phyloP scores from a whole-genome alignment of 2,329 filamentous ascomycete species.

The Aspergillus candidus region DNA sequence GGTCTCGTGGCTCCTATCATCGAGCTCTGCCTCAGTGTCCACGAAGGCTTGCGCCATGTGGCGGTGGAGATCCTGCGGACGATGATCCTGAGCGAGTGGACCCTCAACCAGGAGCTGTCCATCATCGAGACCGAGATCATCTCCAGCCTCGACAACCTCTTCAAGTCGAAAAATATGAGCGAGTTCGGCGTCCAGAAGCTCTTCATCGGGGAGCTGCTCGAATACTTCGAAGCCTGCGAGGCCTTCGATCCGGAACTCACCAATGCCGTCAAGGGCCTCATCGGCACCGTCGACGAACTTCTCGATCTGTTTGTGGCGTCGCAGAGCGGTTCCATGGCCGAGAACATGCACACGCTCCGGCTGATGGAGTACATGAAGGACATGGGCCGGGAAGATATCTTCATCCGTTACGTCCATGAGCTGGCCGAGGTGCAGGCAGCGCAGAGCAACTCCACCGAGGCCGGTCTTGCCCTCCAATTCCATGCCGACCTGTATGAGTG shows the following conservation, averaged over 20 bases:
- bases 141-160: slow-evolving; percentile 81
- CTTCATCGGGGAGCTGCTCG: slow-evolving; percentile 79
- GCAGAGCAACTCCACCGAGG: slow-evolving; percentile 74
- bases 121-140: slow-evolving; percentile 96
- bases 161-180: slow-evolving; percentile 80
- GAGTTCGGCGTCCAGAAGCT: slow-evolving; percentile 88
- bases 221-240: slow-evolving; percentile 68
- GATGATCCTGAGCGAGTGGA: slow-evolving; percentile 99
- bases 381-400: slow-evolving; percentile 96
- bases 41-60: slow-evolving; percentile 81
- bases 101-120: slow-evolving; percentile 82
- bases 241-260: slow-evolving; percentile 68
- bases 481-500: slow-evolving; percentile 92
- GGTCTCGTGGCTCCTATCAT: slow-evolving; percentile 85
- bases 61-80: slow-evolving; percentile 91
- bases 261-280: slow-evolving; percentile 67
- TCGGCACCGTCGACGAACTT: slow-evolving; percentile 81
- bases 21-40: slow-evolving; percentile 88
- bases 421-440: slow-evolving; percentile 71
- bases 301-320: slow-evolving; percentile 86
- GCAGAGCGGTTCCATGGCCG: slow-evolving; percentile 65
- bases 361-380: slow-evolving; percentile 95
- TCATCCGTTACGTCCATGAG: slow-evolving; percentile 92
- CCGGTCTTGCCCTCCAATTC: slow-evolving; percentile 78
- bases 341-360: slow-evolving; percentile 82